phyloP scores from a whole-genome alignment of 1,139 yeast species.

The Suhomyces chickasaworum region DNA sequence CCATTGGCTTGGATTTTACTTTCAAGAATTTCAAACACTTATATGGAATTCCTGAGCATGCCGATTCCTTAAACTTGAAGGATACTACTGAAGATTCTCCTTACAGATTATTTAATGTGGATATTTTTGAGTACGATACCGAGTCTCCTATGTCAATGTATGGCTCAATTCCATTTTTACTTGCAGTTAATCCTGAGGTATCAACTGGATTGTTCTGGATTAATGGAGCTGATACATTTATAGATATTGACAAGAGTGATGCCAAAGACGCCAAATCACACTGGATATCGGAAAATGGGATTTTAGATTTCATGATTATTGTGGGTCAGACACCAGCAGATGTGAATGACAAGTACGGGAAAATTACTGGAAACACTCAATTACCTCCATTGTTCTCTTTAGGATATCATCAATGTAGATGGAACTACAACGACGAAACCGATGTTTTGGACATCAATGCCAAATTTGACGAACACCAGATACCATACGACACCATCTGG shows the following conservation, averaged over 20 bases:
- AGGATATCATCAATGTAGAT: slow-evolving; percentile 87
- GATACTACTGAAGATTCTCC: slow-evolving; percentile 69
- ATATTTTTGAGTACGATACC: slow-evolving; percentile 88
- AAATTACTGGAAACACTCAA: slow-evolving; percentile 70
- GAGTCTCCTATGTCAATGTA: slow-evolving; percentile 88
- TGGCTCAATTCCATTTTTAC: slow-evolving; percentile 87
- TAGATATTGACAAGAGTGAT: slow-evolving; percentile 59
- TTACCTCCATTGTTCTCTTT: slow-evolving; percentile 81
- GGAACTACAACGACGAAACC: slow-evolving; percentile 90
- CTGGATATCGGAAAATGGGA: slow-evolving; percentile 93
- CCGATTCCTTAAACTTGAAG: slow-evolving; percentile 71
- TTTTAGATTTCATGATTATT: slow-evolving; percentile 72
- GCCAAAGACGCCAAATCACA: slow-evolving; percentile 53
- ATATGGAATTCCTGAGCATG: slow-evolving; percentile 95
- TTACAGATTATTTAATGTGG: slow-evolving; percentile 87
- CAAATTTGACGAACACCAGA: slow-evolving; percentile 68
- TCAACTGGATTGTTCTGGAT: slow-evolving; percentile 88
- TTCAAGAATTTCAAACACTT: slow-evolving; percentile 64
- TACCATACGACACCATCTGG: slow-evolving; percentile 95
- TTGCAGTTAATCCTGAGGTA: slow-evolving; percentile 60
- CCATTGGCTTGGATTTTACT: slow-evolving; percentile 76
- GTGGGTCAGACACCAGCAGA: slow-evolving; percentile 63
- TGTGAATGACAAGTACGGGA: slow-evolving; percentile 64
- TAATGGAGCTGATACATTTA: slow-evolving; percentile 89
- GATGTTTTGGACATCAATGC: slow-evolving; percentile 74